Evolutionary conservation across 345 rosid genomes (phyloP).

Genomic region (Lagerstroemia speciosa): DNA sequence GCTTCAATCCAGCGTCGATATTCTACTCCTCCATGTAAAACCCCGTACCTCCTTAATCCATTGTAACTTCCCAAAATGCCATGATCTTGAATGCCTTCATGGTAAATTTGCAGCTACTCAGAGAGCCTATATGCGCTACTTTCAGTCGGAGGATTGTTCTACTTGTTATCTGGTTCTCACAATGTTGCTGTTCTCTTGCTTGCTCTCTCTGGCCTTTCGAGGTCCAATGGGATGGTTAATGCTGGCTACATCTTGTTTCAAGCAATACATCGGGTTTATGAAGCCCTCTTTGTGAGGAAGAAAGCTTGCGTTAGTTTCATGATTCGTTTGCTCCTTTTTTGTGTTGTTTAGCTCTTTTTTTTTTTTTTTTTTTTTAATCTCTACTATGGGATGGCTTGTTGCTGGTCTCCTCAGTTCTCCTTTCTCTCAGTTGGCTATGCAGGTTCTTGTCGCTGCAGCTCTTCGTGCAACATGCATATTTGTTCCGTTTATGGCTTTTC

Average conservation of each 20-base stretch:
- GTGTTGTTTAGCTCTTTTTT: neutral
- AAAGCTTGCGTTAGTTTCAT: constrained; percentile 42
- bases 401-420: constrained; percentile 1
- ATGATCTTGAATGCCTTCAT: constrained; percentile 9
- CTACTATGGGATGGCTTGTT: too few species aligned
- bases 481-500: constrained; percentile 69
- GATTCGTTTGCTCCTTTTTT: neutral
- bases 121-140: constrained; percentile 75
- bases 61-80: neutral
- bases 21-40: constrained; percentile 77
- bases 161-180: constrained; percentile 49
- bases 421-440: constrained; percentile 42
- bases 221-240: constrained; percentile 91
- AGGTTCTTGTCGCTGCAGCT: constrained; percentile 50
- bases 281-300: constrained; percentile 41
- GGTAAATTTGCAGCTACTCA: constrained; percentile 52
- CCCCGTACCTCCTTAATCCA: constrained; percentile 13
- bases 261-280: constrained; percentile 67
- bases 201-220: constrained; percentile 80
- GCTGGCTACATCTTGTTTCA: constrained; percentile 90
- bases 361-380: neutral
- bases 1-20: constrained; percentile 88
- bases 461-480: constrained; percentile 47
- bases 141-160: constrained; percentile 71
- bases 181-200: constrained; percentile 62